A percentile compares a stretch with the other conserved stretches of the same genome.
phyloP scores from a whole-genome alignment of 805 yeast genomes.

The Cyberlindnera amylophila region DNA sequence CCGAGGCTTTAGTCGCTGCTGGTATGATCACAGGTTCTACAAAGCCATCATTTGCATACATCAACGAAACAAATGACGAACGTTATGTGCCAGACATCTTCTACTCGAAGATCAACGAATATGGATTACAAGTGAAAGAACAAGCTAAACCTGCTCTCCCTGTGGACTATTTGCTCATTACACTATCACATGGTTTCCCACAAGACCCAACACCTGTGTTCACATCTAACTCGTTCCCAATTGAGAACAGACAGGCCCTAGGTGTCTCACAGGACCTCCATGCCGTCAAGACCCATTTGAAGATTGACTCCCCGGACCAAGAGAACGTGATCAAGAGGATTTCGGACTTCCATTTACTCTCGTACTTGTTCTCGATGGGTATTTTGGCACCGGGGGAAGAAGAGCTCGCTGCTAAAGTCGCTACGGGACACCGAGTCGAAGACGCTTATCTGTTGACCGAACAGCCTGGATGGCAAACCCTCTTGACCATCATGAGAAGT shows the following conservation, averaged over 20 bases:
- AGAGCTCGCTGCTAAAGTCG: constrained; percentile 44
- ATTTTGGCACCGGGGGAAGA: constrained; percentile 57
- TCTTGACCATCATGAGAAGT: constrained; percentile 49
- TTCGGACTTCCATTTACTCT: constrained; percentile 76
- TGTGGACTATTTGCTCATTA: constrained; percentile 81
- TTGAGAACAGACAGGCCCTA: constrained; percentile 74
- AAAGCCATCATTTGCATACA: constrained; percentile 81
- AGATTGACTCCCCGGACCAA: constrained; percentile 26
- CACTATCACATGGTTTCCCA: constrained; percentile 92
- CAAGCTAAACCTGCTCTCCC: constrained; percentile 92
- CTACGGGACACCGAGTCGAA: constrained; percentile 37
- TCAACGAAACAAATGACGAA: constrained; percentile 65
- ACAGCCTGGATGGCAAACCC: constrained; percentile 77
- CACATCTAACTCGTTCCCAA: constrained; percentile 50
- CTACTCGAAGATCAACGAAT: constrained; percentile 81
- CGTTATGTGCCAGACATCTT: constrained; percentile 95
- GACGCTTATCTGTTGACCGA: constrained; percentile 52
- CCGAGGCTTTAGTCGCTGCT: constrained; percentile 84
- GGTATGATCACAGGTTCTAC: constrained; percentile 85
- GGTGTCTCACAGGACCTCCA: constrained; percentile 70
- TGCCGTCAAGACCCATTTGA: constrained; percentile 50
- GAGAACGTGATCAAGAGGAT: constrained; percentile 34
- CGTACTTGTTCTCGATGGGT: constrained; percentile 52
- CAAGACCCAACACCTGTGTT: constrained; percentile 51
- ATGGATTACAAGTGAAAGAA: constrained; percentile 79